Evolutionary conservation across 306 rosid genomes (phyloP).

Genomic region (Rosa multiflora): DNA sequence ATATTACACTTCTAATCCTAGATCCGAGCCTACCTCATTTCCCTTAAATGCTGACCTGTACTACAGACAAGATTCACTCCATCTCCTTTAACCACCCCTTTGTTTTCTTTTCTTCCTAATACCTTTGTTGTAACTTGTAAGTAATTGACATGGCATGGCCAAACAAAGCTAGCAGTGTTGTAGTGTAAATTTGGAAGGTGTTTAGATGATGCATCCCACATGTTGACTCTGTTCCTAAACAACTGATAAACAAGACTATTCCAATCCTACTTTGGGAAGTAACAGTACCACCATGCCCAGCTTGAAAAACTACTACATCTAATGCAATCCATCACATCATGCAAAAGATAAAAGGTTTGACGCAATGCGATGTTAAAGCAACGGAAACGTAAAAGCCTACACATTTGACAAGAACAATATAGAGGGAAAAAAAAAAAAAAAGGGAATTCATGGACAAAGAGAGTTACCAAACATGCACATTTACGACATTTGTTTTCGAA

Average conservation of each 20-base stretch:
- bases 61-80: not conserved
- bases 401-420: not conserved
- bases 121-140: not conserved
- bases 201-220: not conserved
- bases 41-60: not conserved
- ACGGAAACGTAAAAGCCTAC: not conserved
- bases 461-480: not conserved
- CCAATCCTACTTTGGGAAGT: not conserved
- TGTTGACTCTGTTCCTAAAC: not conserved
- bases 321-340: not conserved
- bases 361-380: not conserved
- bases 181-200: not conserved
- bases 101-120: not conserved
- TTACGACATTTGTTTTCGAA: not conserved
- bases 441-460: not conserved
- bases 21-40: not conserved
- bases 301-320: not conserved
- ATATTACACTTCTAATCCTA: not conserved
- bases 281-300: not conserved
- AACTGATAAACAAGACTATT: not conserved
- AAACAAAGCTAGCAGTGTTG: not conserved
- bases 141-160: not conserved
- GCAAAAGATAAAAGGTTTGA: not conserved
- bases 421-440: not conserved
- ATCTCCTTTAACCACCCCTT: not conserved